Evolutionary conservation across 371 early-diverging fungal genomes (phyloP).

Genomic region (Chytridium lagenaria): DNA sequence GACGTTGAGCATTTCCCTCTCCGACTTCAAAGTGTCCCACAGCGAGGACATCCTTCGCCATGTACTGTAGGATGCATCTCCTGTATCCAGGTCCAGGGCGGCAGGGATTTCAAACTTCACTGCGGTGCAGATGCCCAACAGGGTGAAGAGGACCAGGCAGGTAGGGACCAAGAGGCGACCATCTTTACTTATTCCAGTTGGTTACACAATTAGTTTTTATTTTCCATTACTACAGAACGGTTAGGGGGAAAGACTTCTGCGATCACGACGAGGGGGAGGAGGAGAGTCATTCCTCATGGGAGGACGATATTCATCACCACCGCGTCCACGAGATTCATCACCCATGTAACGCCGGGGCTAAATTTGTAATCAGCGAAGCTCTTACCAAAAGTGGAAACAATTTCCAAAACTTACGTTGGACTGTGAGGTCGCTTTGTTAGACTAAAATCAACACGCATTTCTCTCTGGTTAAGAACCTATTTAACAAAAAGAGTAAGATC

Average conservation of each 20-base stretch:
- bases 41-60: conserved; percentile 73
- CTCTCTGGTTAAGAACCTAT: conserved; percentile 72
- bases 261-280: background rate
- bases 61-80: conserved; percentile 78
- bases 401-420: conserved; percentile 4
- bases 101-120: conserved; percentile 80
- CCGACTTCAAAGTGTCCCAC: conserved; percentile 72
- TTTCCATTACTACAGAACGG: too few species aligned
- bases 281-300: background rate
- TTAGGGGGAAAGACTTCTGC: background rate
- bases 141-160: conserved; percentile 57
- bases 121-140: conserved; percentile 51
- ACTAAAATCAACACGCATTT: conserved; percentile 81
- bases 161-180: too few species aligned
- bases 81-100: conserved; percentile 43
- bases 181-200: background rate
- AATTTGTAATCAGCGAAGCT: background rate
- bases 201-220: too few species aligned
- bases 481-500: conserved; percentile 8
- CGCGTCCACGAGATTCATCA: conserved; percentile 27
- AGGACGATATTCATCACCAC: background rate
- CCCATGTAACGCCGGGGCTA: conserved; percentile 75
- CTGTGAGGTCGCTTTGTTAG: conserved; percentile 68
- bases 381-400: background rate
- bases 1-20: conserved; percentile 62